These are phyloP conservation scores for Mortierella alpina DNA, from an alignment of 192 early-diverging fungal species.

Conservation along the genomic window DNA sequence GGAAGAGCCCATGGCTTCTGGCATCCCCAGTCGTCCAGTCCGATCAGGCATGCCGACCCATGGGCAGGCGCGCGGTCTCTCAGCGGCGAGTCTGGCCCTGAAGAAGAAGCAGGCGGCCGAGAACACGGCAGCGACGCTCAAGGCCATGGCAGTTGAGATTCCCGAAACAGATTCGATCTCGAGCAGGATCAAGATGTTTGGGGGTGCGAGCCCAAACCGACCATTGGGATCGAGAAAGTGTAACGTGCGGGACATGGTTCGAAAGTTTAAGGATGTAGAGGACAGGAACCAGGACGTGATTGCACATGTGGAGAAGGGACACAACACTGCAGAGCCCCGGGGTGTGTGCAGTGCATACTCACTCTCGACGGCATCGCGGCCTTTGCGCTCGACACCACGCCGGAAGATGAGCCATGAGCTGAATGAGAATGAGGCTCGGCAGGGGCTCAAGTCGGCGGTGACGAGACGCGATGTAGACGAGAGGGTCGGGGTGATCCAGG, in stretches of 20 bases:
- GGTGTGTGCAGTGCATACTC: conserved; percentile 41
- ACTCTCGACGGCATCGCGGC: conserved; percentile 35
- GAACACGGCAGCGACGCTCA: conserved; percentile 14
- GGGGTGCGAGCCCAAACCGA: conserved; percentile 9
- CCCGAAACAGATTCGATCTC: conserved; percentile 43
- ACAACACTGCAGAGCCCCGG: conserved; percentile 16
- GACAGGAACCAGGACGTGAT: conserved; percentile 32
- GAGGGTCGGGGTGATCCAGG: conserved; percentile 23
- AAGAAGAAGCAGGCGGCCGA: conserved; percentile 53
- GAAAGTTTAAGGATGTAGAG: conserved; percentile 34
- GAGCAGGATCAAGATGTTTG: conserved; percentile 43
- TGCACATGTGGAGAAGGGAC: conserved; percentile 37
- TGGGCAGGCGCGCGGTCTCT: conserved; percentile 15
- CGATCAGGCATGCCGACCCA: conserved; percentile 4
- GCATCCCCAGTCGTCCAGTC: conserved; percentile 10
- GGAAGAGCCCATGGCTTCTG: conserved; percentile 1
- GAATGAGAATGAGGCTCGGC: conserved; percentile 20
- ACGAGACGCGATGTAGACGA: conserved; percentile 3
- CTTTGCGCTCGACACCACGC: conserved; percentile 10
- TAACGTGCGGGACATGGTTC: conserved; percentile 36
- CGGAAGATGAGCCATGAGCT: conserved; percentile 50
- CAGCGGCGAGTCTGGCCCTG: conserved; percentile 18
- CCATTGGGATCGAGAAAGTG: neutral
- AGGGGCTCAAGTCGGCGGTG: conserved; percentile 8
- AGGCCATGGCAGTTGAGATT: conserved; percentile 26